Conservation (phyloP, 169 alveolate species). For the Plasmodium malariae region DNA sequence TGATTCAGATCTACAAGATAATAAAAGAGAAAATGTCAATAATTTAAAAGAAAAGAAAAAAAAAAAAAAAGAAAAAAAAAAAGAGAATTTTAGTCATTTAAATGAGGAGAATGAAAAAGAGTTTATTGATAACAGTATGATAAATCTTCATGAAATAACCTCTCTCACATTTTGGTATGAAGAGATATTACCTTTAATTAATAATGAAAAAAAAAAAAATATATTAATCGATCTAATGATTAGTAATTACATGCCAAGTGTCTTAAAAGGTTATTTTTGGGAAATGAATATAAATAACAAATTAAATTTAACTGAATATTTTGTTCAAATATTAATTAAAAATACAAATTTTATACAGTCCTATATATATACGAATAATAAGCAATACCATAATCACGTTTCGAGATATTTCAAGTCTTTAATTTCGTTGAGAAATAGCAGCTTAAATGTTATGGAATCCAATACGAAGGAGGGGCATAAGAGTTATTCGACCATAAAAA, state of each 20-base stretch:
- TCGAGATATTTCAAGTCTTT: constrained; percentile 47
- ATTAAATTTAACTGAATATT: constrained; percentile 53
- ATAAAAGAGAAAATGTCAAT: constrained; percentile 3
- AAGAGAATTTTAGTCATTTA: background rate
- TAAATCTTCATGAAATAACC: constrained; percentile 30
- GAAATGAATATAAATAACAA: constrained; percentile 51
- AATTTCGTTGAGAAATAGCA: background rate
- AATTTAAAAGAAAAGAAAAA: background rate
- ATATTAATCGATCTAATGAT: constrained; percentile 24
- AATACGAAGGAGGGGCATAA: background rate
- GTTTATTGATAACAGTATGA: background rate
- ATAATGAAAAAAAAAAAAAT: constrained; percentile 65
- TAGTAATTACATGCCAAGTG: constrained; percentile 39
- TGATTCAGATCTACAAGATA: background rate
- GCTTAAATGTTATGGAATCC: background rate
- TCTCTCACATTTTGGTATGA: constrained; percentile 59
- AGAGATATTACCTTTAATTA: constrained; percentile 59
- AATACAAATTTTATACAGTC: constrained; percentile 68
- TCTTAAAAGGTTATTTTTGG: constrained; percentile 63
- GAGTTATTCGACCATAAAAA: background rate
- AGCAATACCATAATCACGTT: constrained; percentile 55
- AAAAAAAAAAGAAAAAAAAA: no score
- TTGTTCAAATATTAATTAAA: constrained; percentile 61
- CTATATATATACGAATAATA: constrained; percentile 53
- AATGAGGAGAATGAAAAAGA: background rate